Evolutionary conservation across 2,329 filamentous ascomycete species (phyloP).

Genomic region (Emericellopsis cladophorae): DNA sequence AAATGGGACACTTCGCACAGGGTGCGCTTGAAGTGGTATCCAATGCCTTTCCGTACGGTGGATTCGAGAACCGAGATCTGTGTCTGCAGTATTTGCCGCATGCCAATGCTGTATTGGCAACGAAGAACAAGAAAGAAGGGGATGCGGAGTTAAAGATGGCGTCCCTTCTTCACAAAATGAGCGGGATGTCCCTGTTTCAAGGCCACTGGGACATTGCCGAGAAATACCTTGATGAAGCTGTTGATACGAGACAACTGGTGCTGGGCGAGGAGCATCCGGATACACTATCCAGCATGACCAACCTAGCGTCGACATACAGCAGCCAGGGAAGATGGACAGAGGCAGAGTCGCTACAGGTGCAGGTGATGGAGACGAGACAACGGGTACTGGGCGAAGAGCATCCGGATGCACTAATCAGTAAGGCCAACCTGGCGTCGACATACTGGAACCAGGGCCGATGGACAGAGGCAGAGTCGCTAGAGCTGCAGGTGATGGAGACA

Average conservation of each 20-base stretch:
- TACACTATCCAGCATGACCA: constrained; percentile 1
- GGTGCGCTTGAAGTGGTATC: no score
- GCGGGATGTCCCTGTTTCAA: constrained; percentile 2
- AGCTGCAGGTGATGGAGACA: constrained; percentile 3
- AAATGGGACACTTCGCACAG: no score
- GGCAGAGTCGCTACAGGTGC: constrained; percentile 4
- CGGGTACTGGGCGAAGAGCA: constrained; percentile 2
- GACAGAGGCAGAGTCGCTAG: constrained; percentile 1
- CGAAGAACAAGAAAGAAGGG: no score
- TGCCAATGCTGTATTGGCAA: no score
- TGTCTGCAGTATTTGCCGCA: no score
- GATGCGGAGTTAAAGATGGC: no score
- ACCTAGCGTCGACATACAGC: constrained; percentile 1
- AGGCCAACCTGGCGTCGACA: constrained; percentile 1
- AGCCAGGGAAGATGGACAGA: constrained; percentile 5
- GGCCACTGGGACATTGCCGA: constrained; percentile 7
- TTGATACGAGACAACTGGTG: constrained; percentile 3
- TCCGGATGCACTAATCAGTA: constrained; percentile 3
- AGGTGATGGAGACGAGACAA: neutral
- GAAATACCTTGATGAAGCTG: constrained; percentile 2
- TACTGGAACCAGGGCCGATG: constrained; percentile 1
- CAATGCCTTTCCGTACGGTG: no score
- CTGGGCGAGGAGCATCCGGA: constrained; percentile 5
- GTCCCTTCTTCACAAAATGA: no score
- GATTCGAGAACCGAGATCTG: no score